Evolutionary conservation across 768 basidiomycete species (phyloP).

Genomic region (Leccinellum luteum): DNA sequence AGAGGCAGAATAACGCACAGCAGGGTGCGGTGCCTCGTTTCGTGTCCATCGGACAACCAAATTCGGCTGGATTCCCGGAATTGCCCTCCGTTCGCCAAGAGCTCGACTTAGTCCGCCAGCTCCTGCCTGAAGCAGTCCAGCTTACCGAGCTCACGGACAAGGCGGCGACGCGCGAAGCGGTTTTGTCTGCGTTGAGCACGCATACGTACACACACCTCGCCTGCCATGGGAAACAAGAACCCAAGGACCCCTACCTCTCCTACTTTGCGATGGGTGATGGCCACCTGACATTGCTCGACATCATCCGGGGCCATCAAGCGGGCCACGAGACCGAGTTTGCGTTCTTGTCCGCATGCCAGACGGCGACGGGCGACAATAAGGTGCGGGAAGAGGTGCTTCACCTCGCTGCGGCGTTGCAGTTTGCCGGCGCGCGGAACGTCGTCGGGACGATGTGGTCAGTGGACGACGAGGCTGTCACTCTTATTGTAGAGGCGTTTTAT

Average conservation of each 20-base stretch:
- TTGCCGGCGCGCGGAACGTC: slow-evolving; percentile 27
- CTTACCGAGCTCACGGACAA: slow-evolving; percentile 11
- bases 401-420: slow-evolving; percentile 30
- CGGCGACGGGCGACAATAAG: slow-evolving; percentile 22
- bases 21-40: slow-evolving; percentile 4
- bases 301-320: slow-evolving; percentile 11
- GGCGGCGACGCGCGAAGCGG: slow-evolving; percentile 11
- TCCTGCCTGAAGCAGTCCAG: slow-evolving; percentile 8
- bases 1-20: neutral
- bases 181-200: slow-evolving; percentile 8
- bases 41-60: slow-evolving; percentile 18
- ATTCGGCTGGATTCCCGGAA: neutral
- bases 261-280: slow-evolving; percentile 19
- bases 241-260: slow-evolving; percentile 16
- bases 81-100: slow-evolving; percentile 12
- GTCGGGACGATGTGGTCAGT: slow-evolving; percentile 34
- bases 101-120: slow-evolving; percentile 10
- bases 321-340: slow-evolving; percentile 23
- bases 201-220: slow-evolving; percentile 27
- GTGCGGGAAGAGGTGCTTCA: slow-evolving; percentile 31
- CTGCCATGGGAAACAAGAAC: slow-evolving; percentile 24
- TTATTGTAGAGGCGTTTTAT: slow-evolving; percentile 20
- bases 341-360: slow-evolving; percentile 32
- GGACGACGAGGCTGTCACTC: slow-evolving; percentile 16
- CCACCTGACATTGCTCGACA: slow-evolving; percentile 20